These are phyloP conservation scores for Aspergillaceae sp. DNA, from an alignment of 2,329 filamentous ascomycete species.

Conservation along the genomic window DNA sequence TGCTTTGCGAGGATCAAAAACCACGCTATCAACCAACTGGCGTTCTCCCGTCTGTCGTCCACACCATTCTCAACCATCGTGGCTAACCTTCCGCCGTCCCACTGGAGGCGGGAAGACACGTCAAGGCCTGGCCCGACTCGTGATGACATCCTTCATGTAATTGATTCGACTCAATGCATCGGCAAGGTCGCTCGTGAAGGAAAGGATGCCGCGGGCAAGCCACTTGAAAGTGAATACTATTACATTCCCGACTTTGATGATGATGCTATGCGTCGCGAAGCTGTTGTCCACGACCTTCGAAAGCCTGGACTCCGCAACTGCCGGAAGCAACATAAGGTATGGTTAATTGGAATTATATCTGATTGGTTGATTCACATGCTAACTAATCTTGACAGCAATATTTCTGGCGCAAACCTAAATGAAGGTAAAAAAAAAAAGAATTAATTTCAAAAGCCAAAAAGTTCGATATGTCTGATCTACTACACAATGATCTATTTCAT, in stretches of 20 bases:
- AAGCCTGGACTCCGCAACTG: conserved; percentile 86
- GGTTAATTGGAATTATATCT: conserved; percentile 7
- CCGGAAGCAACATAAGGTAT: conserved; percentile 94
- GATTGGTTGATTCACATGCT: conserved; percentile 9
- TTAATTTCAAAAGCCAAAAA: neutral
- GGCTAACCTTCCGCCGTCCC: conserved; percentile 65
- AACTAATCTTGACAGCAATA: conserved; percentile 50
- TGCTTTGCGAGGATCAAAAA: conserved; percentile 47
- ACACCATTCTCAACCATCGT: conserved; percentile 85
- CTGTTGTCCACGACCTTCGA: conserved; percentile 74
- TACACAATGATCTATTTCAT: conserved; percentile 1
- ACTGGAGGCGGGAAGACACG: conserved; percentile 43
- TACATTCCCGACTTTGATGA: conserved; percentile 82
- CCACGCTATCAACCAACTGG: conserved; percentile 90
- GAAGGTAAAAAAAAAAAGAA: conserved; percentile 6
- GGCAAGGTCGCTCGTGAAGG: conserved; percentile 83
- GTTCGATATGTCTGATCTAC: neutral
- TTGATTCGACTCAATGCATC: conserved; percentile 68
- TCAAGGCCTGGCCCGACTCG: conserved; percentile 45
- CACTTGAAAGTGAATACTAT: conserved; percentile 93
- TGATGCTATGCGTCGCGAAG: conserved; percentile 67
- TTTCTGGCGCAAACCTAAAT: conserved; percentile 59
- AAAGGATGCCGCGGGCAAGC: conserved; percentile 91
- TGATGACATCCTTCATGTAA: conserved; percentile 58
- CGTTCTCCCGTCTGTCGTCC: conserved; percentile 85